Base-by-base conservation (phyloP, 2,329 filamentous ascomycete species). In the Sporothrix sp. region DNA sequence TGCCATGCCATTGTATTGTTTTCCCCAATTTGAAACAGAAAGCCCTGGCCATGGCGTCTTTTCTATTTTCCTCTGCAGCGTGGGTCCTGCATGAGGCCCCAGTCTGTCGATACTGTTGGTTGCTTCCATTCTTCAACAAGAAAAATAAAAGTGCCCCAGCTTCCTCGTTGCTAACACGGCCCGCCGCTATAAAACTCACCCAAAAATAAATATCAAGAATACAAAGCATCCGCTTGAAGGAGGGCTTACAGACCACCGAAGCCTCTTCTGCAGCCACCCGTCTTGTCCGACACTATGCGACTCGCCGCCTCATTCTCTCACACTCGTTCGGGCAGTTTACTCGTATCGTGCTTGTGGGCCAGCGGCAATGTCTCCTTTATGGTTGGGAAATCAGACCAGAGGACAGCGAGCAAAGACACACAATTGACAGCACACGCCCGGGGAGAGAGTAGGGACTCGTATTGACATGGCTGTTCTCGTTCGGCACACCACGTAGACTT, bases 201-300 rank as follows among this genome's bases (percentile, higher is more conserved):
- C 16, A 11, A 20, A 10, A 20, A 18, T 10, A 18, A n/a, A n/a
- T n/a, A n/a, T 20, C n/a, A 35, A 10, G 16, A 20, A 37, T 10
- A 23, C 28, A n/a, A 14, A n/a, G 21, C 18, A 27, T 21, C 20
- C 35, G 30, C 20, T 35, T 45, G 30, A 42, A 38, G 25, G 20
- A 18, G 39, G 8, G 30, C 32, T 18, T 43, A 23, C 39, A 50
- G 16, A 25, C 36, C 23, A 33, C 48, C 39, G 32, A 44, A 37
- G 33, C 28, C 35, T 33, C 21, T 25, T n/a, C 35, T 51, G 49
- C 49, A 27, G 40, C 33, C 48, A 38, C 33, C 42, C 35, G 40
- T 40, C 42, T 40, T 51, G 49, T 51, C 42, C 49, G 42, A 51
- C 49, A 25, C 37, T 4, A 14, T 20, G 28, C 28, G 13, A 20